A percentile compares a stretch with the other conserved stretches of the same genome.
Conservation (phyloP, 2,329 filamentous ascomycete genomes). For the Xylariales sp. region DNA sequence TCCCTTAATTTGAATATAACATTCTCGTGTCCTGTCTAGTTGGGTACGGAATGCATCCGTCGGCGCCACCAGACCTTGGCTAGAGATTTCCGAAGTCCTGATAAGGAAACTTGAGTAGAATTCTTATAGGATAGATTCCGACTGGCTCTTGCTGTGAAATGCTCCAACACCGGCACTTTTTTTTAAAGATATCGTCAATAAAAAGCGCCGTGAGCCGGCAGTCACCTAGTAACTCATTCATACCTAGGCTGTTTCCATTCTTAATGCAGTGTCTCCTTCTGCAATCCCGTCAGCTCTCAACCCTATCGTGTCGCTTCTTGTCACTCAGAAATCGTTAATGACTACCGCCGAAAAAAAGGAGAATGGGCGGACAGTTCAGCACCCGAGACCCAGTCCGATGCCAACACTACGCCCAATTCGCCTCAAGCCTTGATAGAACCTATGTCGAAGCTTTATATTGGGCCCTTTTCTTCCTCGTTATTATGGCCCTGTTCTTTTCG, state of each 20-base stretch:
- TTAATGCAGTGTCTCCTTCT: background rate
- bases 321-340: background rate
- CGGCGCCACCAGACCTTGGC: slow-evolving; percentile 10
- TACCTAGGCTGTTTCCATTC: background rate
- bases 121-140: background rate
- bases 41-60: background rate
- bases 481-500: slow-evolving; percentile 52
- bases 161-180: background rate
- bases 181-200: too few relatives aligned
- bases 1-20: background rate
- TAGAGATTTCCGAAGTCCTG: background rate
- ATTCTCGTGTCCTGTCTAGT: background rate
- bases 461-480: slow-evolving; percentile 54
- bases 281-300: too few relatives aligned
- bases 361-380: slow-evolving; percentile 53
- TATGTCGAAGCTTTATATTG: slow-evolving; percentile 57
- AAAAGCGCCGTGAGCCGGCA: background rate
- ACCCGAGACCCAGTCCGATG: slow-evolving; percentile 51
- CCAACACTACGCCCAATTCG: slow-evolving; percentile 55
- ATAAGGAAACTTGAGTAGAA: background rate
- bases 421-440: slow-evolving; percentile 49
- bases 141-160: background rate
- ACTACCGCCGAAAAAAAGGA: slow-evolving; percentile 1
- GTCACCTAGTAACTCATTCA: background rate
- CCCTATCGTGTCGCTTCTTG: background rate